A percentile compares a stretch with the other conserved stretches of the same genome.
Evolutionary conservation across 2,329 filamentous ascomycete genomes (phyloP).

Genomic region (Hypoxylon sp.): DNA sequence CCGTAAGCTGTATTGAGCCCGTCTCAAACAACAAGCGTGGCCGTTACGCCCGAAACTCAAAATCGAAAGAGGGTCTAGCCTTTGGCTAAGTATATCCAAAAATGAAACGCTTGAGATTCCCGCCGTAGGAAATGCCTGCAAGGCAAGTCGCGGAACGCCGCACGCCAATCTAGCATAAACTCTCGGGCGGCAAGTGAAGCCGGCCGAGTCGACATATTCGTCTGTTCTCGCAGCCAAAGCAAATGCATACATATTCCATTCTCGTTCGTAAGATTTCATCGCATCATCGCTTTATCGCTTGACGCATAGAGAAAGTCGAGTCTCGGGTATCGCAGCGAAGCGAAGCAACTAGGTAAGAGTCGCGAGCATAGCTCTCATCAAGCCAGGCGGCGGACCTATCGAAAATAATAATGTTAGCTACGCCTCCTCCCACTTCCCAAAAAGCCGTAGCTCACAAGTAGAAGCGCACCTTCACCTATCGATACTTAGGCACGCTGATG

Average conservation of each 20-base stretch:
- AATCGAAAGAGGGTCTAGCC: neutral
- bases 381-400: conserved; percentile 73
- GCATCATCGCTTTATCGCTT: neutral
- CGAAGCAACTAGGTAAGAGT: conserved; percentile 71
- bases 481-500: conserved; percentile 82
- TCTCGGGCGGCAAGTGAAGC: neutral
- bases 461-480: conserved; percentile 64
- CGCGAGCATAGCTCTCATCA: conserved; percentile 78
- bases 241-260: neutral
- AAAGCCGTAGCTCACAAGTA: conserved; percentile 19
- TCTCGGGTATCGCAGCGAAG: neutral
- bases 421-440: neutral
- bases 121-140: neutral
- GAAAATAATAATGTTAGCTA: conserved; percentile 45
- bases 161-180: conserved; percentile 11
- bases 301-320: neutral
- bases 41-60: neutral
- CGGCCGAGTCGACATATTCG: neutral
- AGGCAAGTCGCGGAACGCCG: conserved; percentile 13
- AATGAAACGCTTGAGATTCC: neutral
- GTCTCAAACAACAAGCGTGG: neutral
- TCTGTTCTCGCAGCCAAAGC: neutral
- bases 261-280: neutral
- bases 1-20: neutral
- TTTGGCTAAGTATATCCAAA: conserved; percentile 15